Evolutionary conservation across 1,284 basidiomycete species (phyloP).

Genomic region (Cerioporus squamosus): DNA sequence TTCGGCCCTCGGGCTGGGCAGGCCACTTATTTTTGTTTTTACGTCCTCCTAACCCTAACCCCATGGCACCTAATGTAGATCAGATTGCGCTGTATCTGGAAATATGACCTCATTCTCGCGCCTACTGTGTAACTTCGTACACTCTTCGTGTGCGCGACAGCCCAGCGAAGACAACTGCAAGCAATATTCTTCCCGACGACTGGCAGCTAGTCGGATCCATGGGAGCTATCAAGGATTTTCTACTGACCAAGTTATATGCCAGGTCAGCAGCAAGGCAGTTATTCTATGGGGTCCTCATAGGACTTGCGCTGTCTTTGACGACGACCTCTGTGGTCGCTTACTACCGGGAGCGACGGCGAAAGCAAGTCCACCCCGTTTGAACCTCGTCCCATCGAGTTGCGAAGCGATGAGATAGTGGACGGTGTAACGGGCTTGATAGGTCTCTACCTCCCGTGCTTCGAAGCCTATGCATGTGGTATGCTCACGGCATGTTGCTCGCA

Average conservation of each 20-base stretch:
- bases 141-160: background rate
- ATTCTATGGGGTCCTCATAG: slow-evolving; percentile 68
- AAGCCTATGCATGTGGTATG: background rate
- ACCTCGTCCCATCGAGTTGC: slow-evolving; percentile 72
- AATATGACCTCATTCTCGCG: slow-evolving; percentile 14
- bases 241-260: slow-evolving; percentile 30
- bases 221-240: slow-evolving; percentile 4
- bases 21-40: slow-evolving; percentile 35
- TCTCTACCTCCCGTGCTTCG: slow-evolving; percentile 34
- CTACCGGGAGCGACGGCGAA: slow-evolving; percentile 50
- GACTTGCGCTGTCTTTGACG: slow-evolving; percentile 71
- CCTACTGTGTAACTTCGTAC: background rate
- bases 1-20: slow-evolving; percentile 50
- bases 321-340: slow-evolving; percentile 60
- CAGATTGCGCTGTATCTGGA: slow-evolving; percentile 2
- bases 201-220: too few relatives aligned
- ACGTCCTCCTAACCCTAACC: slow-evolving; percentile 37
- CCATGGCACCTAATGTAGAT: slow-evolving; percentile 1
- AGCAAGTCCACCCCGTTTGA: slow-evolving; percentile 43
- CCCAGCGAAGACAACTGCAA: background rate
- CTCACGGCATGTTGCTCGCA: slow-evolving; percentile 34
- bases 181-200: too few relatives aligned
- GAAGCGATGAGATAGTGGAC: slow-evolving; percentile 74
- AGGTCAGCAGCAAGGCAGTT: slow-evolving; percentile 50
- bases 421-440: slow-evolving; percentile 88